Conservation (phyloP, 2,329 filamentous ascomycete species). For the Trichoderma atroviride region DNA sequence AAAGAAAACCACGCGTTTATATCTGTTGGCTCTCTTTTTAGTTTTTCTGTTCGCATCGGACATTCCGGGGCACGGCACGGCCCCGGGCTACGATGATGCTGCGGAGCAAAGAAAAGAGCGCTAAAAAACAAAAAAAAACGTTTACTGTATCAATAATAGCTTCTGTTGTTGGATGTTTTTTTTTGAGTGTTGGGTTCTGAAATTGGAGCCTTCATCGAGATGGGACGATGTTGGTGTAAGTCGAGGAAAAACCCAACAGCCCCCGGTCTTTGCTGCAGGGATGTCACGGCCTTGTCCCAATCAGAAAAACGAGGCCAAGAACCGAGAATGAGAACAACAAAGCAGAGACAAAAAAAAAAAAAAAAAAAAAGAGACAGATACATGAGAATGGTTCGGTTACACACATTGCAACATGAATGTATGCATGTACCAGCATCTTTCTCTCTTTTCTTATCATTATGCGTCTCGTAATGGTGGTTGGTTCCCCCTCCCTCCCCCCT, state of each 20-base stretch:
- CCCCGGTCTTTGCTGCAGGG: background rate
- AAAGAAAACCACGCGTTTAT: background rate
- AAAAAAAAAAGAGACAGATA: background rate
- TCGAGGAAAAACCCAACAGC: background rate
- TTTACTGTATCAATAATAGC: no score
- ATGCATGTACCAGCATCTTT: constrained; percentile 6
- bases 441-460: background rate
- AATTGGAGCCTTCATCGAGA: constrained; percentile 10
- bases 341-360: background rate
- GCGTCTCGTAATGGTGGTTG: background rate
- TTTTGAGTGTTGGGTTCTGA: constrained; percentile 2
- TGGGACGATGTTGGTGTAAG: constrained; percentile 19
- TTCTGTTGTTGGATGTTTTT: background rate
- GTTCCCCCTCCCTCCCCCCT: background rate
- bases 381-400: background rate
- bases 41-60: background rate
- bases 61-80: constrained; percentile 21
- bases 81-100: background rate
- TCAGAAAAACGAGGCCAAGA: background rate
- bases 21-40: background rate
- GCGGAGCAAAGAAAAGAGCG: background rate
- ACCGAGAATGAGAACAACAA: background rate
- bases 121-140: no score
- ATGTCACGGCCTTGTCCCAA: background rate
- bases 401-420: background rate